Conservation (phyloP, 2,329 filamentous ascomycete species). For the Fusarium verticillioides region DNA sequence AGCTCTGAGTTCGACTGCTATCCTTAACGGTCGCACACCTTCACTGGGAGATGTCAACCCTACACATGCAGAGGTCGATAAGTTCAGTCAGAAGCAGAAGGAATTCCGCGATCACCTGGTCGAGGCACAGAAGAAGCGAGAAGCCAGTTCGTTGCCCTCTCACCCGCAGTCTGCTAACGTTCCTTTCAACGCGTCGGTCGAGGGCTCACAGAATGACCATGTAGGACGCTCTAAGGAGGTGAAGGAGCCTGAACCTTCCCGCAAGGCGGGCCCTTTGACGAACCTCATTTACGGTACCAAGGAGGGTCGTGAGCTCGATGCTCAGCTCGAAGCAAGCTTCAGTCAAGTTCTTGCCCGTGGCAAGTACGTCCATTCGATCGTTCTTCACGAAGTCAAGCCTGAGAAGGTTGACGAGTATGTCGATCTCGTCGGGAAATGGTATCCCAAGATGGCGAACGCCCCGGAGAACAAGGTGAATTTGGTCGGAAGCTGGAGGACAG, state of each 20-base stretch:
- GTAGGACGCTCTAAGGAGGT: constrained; percentile 63
- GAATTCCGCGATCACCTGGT: constrained; percentile 86
- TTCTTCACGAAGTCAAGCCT: constrained; percentile 94
- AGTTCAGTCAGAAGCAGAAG: constrained; percentile 86
- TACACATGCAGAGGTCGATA: constrained; percentile 71
- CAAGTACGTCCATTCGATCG: constrained; percentile 98
- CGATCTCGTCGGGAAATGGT: constrained; percentile 88
- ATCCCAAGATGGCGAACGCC: constrained; percentile 85
- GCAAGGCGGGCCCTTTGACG: constrained; percentile 78
- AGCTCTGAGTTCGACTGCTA: constrained; percentile 67
- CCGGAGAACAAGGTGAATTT: constrained; percentile 94
- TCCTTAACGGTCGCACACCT: constrained; percentile 65
- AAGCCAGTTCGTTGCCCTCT: constrained; percentile 78
- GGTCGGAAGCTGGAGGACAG: constrained; percentile 97
- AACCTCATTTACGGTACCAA: constrained; percentile 97
- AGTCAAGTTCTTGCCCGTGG: constrained; percentile 93
- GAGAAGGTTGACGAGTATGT: constrained; percentile 97
- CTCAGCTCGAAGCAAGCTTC: constrained; percentile 95
- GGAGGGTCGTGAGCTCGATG: constrained; percentile 92
- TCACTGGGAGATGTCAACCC: constrained; percentile 84
- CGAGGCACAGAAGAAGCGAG: constrained; percentile 81
- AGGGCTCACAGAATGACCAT: constrained; percentile 51
- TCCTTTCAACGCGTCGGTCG: constrained; percentile 55
- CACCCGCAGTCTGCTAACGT: constrained; percentile 56
- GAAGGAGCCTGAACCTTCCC: constrained; percentile 66